Evolutionary conservation across 78 protist genomes (phyloP), one percentile per base, ranked within the genome.

Genomic region (Dictyostelium capitatum): DNA sequence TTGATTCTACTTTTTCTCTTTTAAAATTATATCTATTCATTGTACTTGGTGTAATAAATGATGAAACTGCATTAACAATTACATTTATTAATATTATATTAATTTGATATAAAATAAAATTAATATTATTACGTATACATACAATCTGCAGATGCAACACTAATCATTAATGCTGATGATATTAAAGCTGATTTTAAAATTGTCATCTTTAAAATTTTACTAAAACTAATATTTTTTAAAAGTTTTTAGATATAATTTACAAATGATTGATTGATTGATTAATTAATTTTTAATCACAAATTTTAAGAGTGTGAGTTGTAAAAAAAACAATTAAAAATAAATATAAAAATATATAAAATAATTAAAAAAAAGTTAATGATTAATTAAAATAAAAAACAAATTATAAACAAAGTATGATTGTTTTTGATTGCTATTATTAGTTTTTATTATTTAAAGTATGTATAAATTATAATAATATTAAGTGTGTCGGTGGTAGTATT

Each of bases 1-100:
- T 32, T 53, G 53, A 4, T 4, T 62, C 48, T 12, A 83, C 91
- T 48, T 46, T 73, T n/a, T 53, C 62, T 9, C 82, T 56, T 23
- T 69, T 46, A 14, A 83, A 83, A 73, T 83, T 73, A 83, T 83
- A 73, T 73, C 91, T 83, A 43, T 72, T 43, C 37, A 83, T 46
- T 51, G 47, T 46, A 37, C 12, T 46, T 37, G 82, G 80, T 53
- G 64, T 12, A 7, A 82, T 57, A 73, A 73, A 70, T 79, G 70
- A 51, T 32, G 46, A 15, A 12, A 56, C 65, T 79, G 50, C 17
- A 37, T 28, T 69, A n/a, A 28, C 2, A n/a, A 6, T 0, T 11
- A 67, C 14, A 23, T 17, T 32, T 32, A 28, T 70, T 15, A 12
- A 15, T 70, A 10, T 3, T 25, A 9, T 12, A n/a, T 67, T 10